Conservation (phyloP, 163 green algal genomes). For the Prototheca cutis region DNA sequence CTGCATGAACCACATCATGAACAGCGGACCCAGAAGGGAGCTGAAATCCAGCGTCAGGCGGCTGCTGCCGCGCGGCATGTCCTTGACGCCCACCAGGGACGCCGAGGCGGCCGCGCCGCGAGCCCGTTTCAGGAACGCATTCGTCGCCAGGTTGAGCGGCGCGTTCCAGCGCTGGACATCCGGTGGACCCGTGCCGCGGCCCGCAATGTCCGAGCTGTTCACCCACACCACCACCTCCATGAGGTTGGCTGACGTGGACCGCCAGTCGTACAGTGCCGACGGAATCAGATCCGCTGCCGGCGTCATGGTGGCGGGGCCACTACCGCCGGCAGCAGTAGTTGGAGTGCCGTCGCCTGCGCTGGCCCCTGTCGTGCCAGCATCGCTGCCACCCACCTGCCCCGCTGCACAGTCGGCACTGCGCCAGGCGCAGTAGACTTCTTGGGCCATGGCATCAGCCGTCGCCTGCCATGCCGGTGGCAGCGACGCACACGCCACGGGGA, state of each 20-base stretch:
- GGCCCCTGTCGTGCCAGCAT: no score
- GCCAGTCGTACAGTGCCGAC: background rate
- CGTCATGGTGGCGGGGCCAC: no score
- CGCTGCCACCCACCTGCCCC: no score
- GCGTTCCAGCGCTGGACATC: constrained; percentile 21
- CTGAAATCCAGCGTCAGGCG: constrained; percentile 74
- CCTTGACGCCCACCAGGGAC: constrained; percentile 51
- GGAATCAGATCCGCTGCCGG: constrained; percentile 27
- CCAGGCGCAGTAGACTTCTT: constrained; percentile 49
- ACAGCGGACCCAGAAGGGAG: constrained; percentile 73
- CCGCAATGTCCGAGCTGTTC: constrained; percentile 16
- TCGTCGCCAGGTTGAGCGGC: constrained; percentile 42
- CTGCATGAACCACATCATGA: constrained; percentile 78
- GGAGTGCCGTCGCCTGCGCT: no score
- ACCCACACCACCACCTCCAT: constrained; percentile 4
- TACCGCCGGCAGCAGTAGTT: no score
- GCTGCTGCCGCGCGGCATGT: constrained; percentile 55
- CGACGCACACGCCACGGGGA: constrained; percentile 24
- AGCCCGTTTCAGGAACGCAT: constrained; percentile 42
- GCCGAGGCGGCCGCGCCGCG: constrained; percentile 20
- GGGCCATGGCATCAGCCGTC: constrained; percentile 21
- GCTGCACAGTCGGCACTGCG: constrained; percentile 3
- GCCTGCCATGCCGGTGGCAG: constrained; percentile 10
- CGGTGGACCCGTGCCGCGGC: constrained; percentile 2
- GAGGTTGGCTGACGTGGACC: background rate